Evolutionary conservation across 2,329 filamentous ascomycete species (phyloP), one percentile per base, ranked within the genome.

Genomic region (Didymella keratinophila): DNA sequence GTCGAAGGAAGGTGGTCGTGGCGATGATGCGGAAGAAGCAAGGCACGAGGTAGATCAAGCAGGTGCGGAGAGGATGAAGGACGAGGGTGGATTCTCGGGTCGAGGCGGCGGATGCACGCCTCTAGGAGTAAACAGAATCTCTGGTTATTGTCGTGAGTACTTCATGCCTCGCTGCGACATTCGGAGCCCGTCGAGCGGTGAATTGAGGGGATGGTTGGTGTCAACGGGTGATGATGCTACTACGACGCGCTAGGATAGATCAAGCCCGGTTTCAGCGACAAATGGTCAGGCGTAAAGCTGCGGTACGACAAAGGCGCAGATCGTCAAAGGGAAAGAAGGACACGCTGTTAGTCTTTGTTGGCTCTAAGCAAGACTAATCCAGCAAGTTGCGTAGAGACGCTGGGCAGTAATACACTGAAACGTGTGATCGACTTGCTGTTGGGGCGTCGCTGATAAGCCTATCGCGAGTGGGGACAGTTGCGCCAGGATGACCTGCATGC

Each of bases 141-240:
- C 51, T 56, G 28, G 30, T 66, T 66, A 64, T 64, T 42, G 61
- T 58, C 50, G 37, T 21, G 23, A 34, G 47, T 49, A 56, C 61
- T 52, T 63, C 68, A 67, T 64, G 66, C 60, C 61, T 63, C 56
- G 63, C 64, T 58, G 64, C 59, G 61, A 58, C 48, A 46, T 62
- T 50, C 28, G 50, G 45, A 60, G 50, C 39, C 36, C 41, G 25
- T 53, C 41, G 59, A 60, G 69, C 60, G 63, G 64, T 62, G 65
- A 55, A 64, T 57, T 62, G 63, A 62, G 62, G 51, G 52, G 47
- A 42, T 44, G 23, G 7, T 49, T 50, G 51, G 58, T 59, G 60
- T 62, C 60, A 61, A 62, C 60, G 45, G 63, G 63, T 60, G 62
- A 68, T 66, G 60, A 68, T 67, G 66, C 63, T 59, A 60, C 60